phyloP scores from a whole-genome alignment of 2,329 filamentous ascomycete genomes.

The Hypoxylon sp. region DNA sequence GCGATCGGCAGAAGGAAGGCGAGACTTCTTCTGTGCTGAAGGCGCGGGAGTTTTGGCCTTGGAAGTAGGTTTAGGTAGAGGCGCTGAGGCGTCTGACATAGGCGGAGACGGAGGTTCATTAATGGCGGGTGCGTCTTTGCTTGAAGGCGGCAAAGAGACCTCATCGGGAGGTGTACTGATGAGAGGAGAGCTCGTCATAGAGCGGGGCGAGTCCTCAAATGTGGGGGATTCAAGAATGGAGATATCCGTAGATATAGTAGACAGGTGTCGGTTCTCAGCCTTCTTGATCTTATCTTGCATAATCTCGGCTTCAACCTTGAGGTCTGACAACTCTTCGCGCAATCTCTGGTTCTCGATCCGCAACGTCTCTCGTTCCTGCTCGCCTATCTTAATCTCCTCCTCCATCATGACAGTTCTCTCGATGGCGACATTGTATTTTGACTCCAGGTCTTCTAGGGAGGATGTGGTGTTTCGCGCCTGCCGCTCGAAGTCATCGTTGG shows the following conservation, averaged over 20 bases:
- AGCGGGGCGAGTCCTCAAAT: slow-evolving; percentile 82
- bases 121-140: slow-evolving; percentile 71
- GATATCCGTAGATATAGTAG: slow-evolving; percentile 71
- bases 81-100: slow-evolving; percentile 85
- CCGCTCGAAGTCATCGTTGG: slow-evolving; percentile 97
- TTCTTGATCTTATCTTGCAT: slow-evolving; percentile 93
- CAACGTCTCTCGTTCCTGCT: slow-evolving; percentile 89
- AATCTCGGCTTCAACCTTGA: slow-evolving; percentile 95
- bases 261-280: slow-evolving; percentile 69
- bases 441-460: slow-evolving; percentile 95
- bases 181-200: slow-evolving; percentile 92
- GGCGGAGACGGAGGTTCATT: slow-evolving; percentile 93
- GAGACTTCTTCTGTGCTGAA: slow-evolving; percentile 59
- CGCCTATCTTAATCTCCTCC: slow-evolving; percentile 90
- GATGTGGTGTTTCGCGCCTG: slow-evolving; percentile 96
- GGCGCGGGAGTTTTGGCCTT: slow-evolving; percentile 56
- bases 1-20: slow-evolving; percentile 67
- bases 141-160: slow-evolving; percentile 67
- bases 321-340: slow-evolving; percentile 89
- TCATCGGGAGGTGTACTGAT: slow-evolving; percentile 87
- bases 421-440: slow-evolving; percentile 95
- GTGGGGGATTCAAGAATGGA: slow-evolving; percentile 76
- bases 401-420: slow-evolving; percentile 94
- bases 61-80: slow-evolving; percentile 66
- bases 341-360: slow-evolving; percentile 92